phyloP scores from a whole-genome alignment of 75 land plant species.

The Larix kaempferi region DNA sequence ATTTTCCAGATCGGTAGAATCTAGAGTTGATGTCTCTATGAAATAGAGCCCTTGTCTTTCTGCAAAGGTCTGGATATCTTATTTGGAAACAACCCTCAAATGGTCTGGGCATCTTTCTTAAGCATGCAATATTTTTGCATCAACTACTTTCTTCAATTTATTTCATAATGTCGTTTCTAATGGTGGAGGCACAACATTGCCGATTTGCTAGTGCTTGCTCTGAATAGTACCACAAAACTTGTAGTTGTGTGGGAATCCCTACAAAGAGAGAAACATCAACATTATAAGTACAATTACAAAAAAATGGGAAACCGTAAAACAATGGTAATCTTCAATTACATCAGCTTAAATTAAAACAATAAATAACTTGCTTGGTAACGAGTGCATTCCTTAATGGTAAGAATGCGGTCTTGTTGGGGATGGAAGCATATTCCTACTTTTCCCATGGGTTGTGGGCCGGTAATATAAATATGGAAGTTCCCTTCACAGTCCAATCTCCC shows the following conservation, averaged over 20 bases:
- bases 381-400: constrained; percentile 95
- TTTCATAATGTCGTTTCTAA: too few species aligned
- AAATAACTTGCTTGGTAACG: constrained; percentile 70
- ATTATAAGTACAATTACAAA: too few species aligned
- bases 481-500: too few species aligned
- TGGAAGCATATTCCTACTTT: too few species aligned
- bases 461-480: too few species aligned
- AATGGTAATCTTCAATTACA: too few species aligned
- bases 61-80: constrained; percentile 33
- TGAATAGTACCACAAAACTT: constrained; percentile 77
- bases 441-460: too few species aligned
- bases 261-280: constrained; percentile 28
- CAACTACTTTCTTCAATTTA: too few species aligned
- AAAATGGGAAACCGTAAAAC: too few species aligned
- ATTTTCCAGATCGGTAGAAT: constrained; percentile 37
- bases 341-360: neutral
- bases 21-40: constrained; percentile 43
- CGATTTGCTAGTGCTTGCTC: constrained; percentile 82
- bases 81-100: constrained; percentile 37
- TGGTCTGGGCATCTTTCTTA: too few species aligned
- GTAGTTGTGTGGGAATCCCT: constrained; percentile 91
- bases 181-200: constrained; percentile 99
- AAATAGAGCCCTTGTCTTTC: constrained; percentile 37
- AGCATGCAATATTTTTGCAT: too few species aligned
- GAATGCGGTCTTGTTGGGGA: constrained; percentile 91